Base-by-base conservation (phyloP, 2,329 filamentous ascomycete genomes). In the Cordyceps cateniannulata region DNA sequence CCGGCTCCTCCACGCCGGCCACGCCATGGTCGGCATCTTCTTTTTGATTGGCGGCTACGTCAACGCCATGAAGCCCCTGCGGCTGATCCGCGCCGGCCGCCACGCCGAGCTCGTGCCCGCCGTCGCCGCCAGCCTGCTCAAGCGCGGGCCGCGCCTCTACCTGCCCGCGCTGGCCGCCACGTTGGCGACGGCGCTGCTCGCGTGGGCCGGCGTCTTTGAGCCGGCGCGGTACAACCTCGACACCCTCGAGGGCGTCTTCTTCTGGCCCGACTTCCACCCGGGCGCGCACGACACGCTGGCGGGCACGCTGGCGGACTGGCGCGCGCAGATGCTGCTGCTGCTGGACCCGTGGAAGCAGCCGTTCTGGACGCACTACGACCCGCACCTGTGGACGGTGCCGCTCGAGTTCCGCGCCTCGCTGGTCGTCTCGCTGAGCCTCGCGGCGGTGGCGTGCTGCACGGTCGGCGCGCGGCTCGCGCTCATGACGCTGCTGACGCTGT, bases 1-100 rank as follows among this genome's bases (percentile, higher is more conserved):
- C 5, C 60, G 60, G 12, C 40, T 62, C 18, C 44, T 62, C 12
- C 54, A 56, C 42, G 60, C 55, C 8, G 62, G 61, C 20, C 60
- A 62, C 48, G 53, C 60, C 38, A 63, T 63, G 62, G 62, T 63
- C 29, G 45, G 45, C 47, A n/a, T 63, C 14, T 63, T 63, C 56
- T 62, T 63, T 55, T 47, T 63, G n/a, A 62, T 63, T 20, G 60
- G 60, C 35, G 62, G 62, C 51, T 60, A 57, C 40, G 62, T 55
- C 51, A 59, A 59, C 48, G 53, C 62, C 29, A 18, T 45, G 12
- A 59, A 49, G 32, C 53, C 59, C 8, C 49, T 47, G 14, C 35
- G 22, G 8, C 27, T 50, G 38, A 52, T 58, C 9, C 50, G 62
- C n/a, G 44, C 40, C 2, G 51, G 35, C 24, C 52, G 52, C 45